Base-by-base conservation (phyloP, 176 grass and related monocot species). In the Neostapfia colusana region DNA sequence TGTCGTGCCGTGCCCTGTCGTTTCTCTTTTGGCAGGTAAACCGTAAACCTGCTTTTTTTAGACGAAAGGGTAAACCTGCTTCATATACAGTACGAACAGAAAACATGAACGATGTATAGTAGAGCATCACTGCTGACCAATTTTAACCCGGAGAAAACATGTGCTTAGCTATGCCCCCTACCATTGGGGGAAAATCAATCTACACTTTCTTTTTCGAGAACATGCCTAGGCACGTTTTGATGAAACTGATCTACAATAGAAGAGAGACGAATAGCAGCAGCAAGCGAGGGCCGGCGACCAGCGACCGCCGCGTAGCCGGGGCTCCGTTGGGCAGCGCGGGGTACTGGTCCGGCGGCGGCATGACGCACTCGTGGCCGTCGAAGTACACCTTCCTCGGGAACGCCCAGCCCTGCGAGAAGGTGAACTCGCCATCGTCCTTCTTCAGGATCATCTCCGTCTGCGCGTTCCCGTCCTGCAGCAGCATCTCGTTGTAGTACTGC, bases 361-460 rank as follows among this genome's bases (percentile, higher is more conserved):
- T 95, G 68, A 82, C 86, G 64, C 92, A 91, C 53, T 89, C 63
- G 16, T 79, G 86, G 0, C 92, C 77, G 16, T 95, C 80, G 77
- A 95, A 95, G 46, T 72, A 75, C 31, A 95, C 67, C 68, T 78
- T 89, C 65, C 89, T 84, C 12, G 86, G 89, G 35, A 95, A 95
- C 65, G 69, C 85, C 89, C 92, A 95, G 10, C 89, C 92, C 5
- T 74, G 76, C 12, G 78, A 79, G 66, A 89, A 89, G 15, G 77
- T 91, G 66, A 95, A 95, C 16, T 85, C 69, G 21, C 23, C 54
- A 2, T 7, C 4, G n/a, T 90, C 21, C 81, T 95, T 95, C 81
- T 69, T 71, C 28, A 91, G 72, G 6, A 91, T 73, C 70, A 95
- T 95, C 83, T 91, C 81, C 16, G 67, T 87, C 86, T 91, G 86